Evolutionary conservation across 2,329 filamentous ascomycete genomes (phyloP).

Genomic region (Chaetomiaceae sp.): DNA sequence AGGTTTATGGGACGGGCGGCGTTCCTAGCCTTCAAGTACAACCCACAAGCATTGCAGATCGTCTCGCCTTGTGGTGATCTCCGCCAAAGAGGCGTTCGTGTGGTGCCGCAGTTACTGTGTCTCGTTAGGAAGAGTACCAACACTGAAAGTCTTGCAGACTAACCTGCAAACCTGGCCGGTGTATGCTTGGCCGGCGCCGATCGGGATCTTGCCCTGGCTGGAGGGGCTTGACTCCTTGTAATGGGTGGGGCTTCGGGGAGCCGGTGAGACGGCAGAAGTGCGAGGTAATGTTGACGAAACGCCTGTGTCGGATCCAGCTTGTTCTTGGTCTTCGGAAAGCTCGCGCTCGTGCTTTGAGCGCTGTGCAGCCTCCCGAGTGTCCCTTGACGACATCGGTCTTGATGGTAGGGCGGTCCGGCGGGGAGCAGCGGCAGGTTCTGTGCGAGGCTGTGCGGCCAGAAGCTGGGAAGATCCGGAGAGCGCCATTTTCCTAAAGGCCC

Average conservation of each 20-base stretch:
- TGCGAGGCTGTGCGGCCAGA: constrained; percentile 8
- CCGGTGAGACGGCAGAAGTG: constrained; percentile 12
- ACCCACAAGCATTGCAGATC: constrained; percentile 95
- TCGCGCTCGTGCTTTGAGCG: constrained; percentile 8
- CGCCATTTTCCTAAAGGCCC: constrained; percentile 19
- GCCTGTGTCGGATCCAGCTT: constrained; percentile 1
- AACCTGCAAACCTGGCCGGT: constrained; percentile 70
- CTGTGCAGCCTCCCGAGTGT: constrained; percentile 5
- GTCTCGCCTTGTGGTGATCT: constrained; percentile 88
- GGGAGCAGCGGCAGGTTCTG: constrained; percentile 16
- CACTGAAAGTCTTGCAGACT: constrained; percentile 24
- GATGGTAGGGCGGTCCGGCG: constrained; percentile 27
- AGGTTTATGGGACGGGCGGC: constrained; percentile 84
- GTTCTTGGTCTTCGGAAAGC: constrained; percentile 9
- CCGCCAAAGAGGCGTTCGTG: constrained; percentile 89
- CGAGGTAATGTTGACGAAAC: constrained; percentile 15
- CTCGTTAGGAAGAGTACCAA: constrained; percentile 25
- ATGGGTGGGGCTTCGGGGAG: constrained; percentile 20
- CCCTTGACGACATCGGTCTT: constrained; percentile 21
- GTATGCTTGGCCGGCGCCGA: constrained; percentile 32
- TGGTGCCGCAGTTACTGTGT: constrained; percentile 86
- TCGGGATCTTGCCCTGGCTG: constrained; percentile 2
- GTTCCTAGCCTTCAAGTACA: constrained; percentile 92
- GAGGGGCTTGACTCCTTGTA: constrained; percentile 9
- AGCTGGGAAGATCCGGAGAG: constrained; percentile 15